Base-by-base conservation (phyloP, 2,329 filamentous ascomycete species). In the Xylaria sp. region DNA sequence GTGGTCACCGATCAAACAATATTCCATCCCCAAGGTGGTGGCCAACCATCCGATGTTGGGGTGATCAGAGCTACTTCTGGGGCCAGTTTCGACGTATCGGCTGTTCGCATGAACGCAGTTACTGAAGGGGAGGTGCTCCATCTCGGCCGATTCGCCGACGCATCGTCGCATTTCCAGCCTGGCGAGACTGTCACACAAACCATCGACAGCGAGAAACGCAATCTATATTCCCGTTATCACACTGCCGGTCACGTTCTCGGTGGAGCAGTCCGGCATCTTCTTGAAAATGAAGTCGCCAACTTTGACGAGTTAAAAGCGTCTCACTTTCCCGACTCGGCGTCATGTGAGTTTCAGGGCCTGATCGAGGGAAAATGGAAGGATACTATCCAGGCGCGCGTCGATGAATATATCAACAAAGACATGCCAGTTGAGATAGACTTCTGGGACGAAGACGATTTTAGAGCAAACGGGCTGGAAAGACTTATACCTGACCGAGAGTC, bases 231-330 rank as follows among this genome's bases (percentile, higher is more conserved):
- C 0, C 85, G 90, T 0, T 83, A 90, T 0, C 91, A 94, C 77
- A 93, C 91, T 0, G 91, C 90, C 0, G 91, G 91, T 38, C 91
- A 94, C 72, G 86, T 93, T 2, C 84, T 93, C 0, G 90, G 91
- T 2, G 79, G 87, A 0, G 90, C 91, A 0, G 87, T 92, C n/a
- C 83, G 87, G 1, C 80, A 84, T 59, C 82, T 91, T 0, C 77
- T 87, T 1, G 82, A 85, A 67, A 77, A 81, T 1, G 76, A 87
- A 59, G 76, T 90, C 13, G 78, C 78, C 0, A 81, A 80, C 25
- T 88, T 90, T 65, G 85, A 87, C 64, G 91, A 93, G 74, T 79
- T 88, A 13, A 94, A 93, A 77, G 91, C 91, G 0, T 89, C 85
- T 3, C 91, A 94, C 74, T 90, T 89, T 71, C 91, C 91, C 0